Percentiles rank a stretch among this genome's conserved stretches.
Evolutionary conservation across 768 basidiomycete genomes (phyloP).

Genomic region (Pholiota molesta): DNA sequence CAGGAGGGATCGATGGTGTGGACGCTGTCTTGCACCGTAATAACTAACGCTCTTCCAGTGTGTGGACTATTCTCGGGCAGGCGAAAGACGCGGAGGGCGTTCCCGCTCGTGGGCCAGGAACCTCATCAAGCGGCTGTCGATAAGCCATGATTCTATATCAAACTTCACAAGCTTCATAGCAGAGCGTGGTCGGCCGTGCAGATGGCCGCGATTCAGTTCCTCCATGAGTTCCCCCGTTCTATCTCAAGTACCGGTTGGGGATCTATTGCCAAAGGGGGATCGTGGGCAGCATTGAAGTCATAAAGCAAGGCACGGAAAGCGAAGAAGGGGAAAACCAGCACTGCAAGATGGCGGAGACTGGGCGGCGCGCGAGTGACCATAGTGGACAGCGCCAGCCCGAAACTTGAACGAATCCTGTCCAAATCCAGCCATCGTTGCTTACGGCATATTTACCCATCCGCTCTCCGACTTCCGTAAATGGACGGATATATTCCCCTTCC

Average conservation of each 20-base stretch:
- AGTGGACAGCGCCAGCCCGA: neutral
- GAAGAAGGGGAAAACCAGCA: neutral
- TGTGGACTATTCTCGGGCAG: slow-evolving; percentile 2
- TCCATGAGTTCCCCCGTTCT: neutral
- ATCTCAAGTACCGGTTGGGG: neutral
- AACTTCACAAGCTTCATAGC: slow-evolving; percentile 2
- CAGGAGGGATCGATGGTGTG: slow-evolving; percentile 3
- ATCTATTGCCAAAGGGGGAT: neutral
- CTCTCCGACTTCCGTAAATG: neutral
- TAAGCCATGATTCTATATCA: slow-evolving; percentile 4
- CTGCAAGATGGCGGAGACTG: neutral
- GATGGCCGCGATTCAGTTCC: neutral
- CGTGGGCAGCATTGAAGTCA: neutral
- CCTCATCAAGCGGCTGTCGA: slow-evolving; percentile 8
- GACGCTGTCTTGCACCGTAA: neutral
- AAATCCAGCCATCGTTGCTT: neutral
- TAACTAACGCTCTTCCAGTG: neutral
- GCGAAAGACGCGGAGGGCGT: slow-evolving; percentile 6
- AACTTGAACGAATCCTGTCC: neutral
- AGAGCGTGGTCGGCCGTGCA: neutral
- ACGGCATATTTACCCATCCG: neutral
- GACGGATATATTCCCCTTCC: neutral
- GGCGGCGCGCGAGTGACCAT: slow-evolving; percentile 1
- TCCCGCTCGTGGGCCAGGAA: slow-evolving; percentile 2
- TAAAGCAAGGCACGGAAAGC: neutral